Conservation (phyloP, 2,329 filamentous ascomycete species). For the Cadophora sp. region DNA sequence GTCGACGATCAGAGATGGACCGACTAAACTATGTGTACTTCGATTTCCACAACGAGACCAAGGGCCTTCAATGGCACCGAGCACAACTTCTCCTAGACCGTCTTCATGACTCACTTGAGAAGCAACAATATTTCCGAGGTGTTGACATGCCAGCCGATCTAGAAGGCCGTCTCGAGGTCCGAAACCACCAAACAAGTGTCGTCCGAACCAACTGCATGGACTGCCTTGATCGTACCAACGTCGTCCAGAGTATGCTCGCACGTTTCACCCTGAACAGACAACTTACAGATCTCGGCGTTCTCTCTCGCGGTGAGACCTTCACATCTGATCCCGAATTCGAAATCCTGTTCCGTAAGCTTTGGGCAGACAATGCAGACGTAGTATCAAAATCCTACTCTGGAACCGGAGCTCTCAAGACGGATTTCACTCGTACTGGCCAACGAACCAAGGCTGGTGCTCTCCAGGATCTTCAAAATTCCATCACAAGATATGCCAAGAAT, state of each 20-base stretch:
- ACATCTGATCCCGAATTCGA: conserved; percentile 84
- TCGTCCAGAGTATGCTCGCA: conserved; percentile 96
- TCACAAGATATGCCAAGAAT: conserved; percentile 89
- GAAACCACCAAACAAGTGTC: conserved; percentile 83
- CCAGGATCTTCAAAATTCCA: conserved; percentile 85
- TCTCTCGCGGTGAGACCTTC: conserved; percentile 78
- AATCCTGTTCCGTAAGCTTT: conserved; percentile 92
- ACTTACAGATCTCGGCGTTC: conserved; percentile 82
- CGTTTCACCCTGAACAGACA: conserved; percentile 89
- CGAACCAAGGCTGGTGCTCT: conserved; percentile 85
- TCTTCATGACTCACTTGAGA: conserved; percentile 75
- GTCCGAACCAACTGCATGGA: conserved; percentile 99
- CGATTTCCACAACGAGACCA: conserved; percentile 97
- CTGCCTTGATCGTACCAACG: conserved; percentile 95
- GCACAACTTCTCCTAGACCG: conserved; percentile 86
- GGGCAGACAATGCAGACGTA: conserved; percentile 98
- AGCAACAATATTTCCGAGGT: conserved; percentile 91
- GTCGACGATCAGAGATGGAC: conserved; percentile 69
- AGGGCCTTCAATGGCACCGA: conserved; percentile 91
- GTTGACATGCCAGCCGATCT: conserved; percentile 79
- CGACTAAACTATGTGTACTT: conserved; percentile 97
- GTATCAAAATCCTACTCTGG: conserved; percentile 93
- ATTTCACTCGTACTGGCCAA: conserved; percentile 92
- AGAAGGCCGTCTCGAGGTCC: conserved; percentile 77
- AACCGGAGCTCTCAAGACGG: conserved; percentile 96